These are phyloP conservation scores for Rosa chinensis DNA, from an alignment of 306 rosid genomes.

Conservation along the genomic window DNA sequence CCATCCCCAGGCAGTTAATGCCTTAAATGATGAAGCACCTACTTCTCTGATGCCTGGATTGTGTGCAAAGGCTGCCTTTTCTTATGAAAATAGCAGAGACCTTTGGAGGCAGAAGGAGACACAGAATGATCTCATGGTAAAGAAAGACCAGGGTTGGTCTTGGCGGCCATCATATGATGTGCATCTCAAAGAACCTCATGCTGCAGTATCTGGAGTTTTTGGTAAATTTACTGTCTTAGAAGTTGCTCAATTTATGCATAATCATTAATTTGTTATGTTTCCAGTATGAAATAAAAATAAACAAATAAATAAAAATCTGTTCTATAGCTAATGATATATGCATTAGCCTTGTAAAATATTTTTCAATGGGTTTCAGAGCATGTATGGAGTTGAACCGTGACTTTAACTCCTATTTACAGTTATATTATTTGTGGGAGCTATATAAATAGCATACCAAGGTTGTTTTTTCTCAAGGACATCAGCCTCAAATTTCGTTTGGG, in stretches of 20 bases:
- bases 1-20: slow-evolving; percentile 53
- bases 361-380: neutral
- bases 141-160: slow-evolving; percentile 22
- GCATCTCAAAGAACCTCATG: slow-evolving; percentile 66
- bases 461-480: neutral
- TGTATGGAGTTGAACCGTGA: neutral
- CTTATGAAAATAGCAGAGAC: slow-evolving; percentile 60
- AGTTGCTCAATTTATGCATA: neutral
- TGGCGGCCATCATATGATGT: slow-evolving; percentile 59
- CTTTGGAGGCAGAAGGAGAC: slow-evolving; percentile 56
- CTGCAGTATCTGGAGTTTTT: slow-evolving; percentile 69
- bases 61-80: slow-evolving; percentile 76
- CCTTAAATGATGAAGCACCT: slow-evolving; percentile 43
- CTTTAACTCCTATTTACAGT: neutral
- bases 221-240: slow-evolving; percentile 47
- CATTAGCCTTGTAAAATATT: neutral
- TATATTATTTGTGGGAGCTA: neutral
- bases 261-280: neutral
- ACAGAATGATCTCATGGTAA: slow-evolving; percentile 27
- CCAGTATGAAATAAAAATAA: neutral
- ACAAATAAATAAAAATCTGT: neutral
- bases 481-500: neutral
- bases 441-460: neutral
- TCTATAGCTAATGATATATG: neutral
- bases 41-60: slow-evolving; percentile 66